These are phyloP conservation scores for Xylaria sp. DNA, from an alignment of 2,329 filamentous ascomycete genomes.

Conservation along the genomic window DNA sequence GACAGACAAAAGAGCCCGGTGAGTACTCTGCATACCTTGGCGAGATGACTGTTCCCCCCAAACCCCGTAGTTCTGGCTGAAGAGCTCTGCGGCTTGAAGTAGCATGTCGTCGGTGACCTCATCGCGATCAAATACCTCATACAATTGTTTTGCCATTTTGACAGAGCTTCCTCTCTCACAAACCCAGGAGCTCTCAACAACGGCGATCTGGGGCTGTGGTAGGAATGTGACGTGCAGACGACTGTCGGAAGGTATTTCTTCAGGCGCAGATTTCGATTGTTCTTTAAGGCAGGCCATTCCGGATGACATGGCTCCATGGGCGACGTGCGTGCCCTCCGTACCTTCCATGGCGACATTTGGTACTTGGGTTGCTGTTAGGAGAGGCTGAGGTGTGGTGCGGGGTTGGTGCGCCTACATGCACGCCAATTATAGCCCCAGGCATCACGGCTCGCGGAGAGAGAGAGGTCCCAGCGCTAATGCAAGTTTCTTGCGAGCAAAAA, in stretches of 20 bases:
- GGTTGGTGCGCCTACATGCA: too few relatives aligned
- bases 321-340: background rate
- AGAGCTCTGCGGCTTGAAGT: constrained; percentile 44
- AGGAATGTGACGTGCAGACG: constrained; percentile 3
- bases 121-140: background rate
- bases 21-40: background rate
- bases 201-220: background rate
- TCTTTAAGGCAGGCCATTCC: background rate
- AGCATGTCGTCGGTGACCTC: constrained; percentile 46
- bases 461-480: too few relatives aligned
- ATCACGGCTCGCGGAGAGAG: too few relatives aligned
- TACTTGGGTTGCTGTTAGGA: background rate
- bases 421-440: too few relatives aligned
- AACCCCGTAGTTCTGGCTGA: constrained; percentile 46
- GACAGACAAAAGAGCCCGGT: background rate
- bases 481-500: too few relatives aligned
- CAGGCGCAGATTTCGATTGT: background rate
- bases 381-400: background rate
- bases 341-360: background rate
- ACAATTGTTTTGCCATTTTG: constrained; percentile 7
- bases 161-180: background rate
- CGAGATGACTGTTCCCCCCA: constrained; percentile 23
- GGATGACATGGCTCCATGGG: background rate
- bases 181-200: background rate
- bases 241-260: background rate